Evolutionary conservation across 2,329 filamentous ascomycete species (phyloP).

Genomic region (Xylariaceae sp.): DNA sequence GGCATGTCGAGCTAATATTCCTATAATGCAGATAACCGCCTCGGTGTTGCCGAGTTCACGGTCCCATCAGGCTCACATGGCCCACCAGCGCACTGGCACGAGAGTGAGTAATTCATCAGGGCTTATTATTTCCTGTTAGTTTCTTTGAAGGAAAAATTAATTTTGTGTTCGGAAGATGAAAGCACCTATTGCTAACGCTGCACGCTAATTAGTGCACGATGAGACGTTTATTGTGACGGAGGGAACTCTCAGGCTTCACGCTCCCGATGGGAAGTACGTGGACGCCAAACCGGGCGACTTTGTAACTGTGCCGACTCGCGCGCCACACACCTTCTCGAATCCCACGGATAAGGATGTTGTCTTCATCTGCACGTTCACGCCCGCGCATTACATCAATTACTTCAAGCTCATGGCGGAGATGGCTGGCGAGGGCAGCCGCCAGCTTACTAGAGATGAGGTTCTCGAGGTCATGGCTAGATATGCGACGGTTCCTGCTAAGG

Average conservation of each 20-base stretch:
- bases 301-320: slow-evolving; percentile 59
- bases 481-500: slow-evolving; percentile 49
- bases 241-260: slow-evolving; percentile 58
- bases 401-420: slow-evolving; percentile 58
- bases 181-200: not conserved
- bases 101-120: slow-evolving; percentile 44
- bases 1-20: not conserved
- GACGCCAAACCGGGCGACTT: slow-evolving; percentile 60
- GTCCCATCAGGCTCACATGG: slow-evolving; percentile 53
- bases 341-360: slow-evolving; percentile 58
- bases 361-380: slow-evolving; percentile 63
- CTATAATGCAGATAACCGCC: slow-evolving; percentile 8
- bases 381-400: slow-evolving; percentile 63
- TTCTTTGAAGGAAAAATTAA: not conserved
- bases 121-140: not conserved
- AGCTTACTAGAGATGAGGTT: slow-evolving; percentile 55
- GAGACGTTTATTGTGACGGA: slow-evolving; percentile 61
- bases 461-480: slow-evolving; percentile 55
- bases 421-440: slow-evolving; percentile 47
- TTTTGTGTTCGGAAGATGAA: not conserved
- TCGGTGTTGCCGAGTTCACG: slow-evolving; percentile 50
- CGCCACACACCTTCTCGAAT: slow-evolving; percentile 63
- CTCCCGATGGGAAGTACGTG: slow-evolving; percentile 46
- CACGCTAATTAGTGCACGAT: slow-evolving; percentile 48
- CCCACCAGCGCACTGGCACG: slow-evolving; percentile 58